Conservation (phyloP, 768 basidiomycete species). For the Kwoniella europaea region DNA sequence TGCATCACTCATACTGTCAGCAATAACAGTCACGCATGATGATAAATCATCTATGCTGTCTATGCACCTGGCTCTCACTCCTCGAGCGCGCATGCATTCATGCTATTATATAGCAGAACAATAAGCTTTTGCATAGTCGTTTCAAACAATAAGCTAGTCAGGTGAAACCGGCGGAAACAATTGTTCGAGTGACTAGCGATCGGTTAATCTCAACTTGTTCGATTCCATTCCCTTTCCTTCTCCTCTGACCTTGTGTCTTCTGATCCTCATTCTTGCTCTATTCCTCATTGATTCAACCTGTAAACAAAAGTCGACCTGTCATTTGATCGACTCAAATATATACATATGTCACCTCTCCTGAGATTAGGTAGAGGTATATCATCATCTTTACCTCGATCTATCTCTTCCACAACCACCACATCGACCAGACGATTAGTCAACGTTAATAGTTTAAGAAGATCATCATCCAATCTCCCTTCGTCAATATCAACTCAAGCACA, state of each 20-base stretch:
- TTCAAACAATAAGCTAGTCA: not conserved
- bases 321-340: not conserved
- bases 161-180: not conserved
- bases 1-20: not conserved
- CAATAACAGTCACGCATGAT: not conserved
- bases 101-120: not conserved
- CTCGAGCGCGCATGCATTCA: not conserved
- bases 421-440: conserved; percentile 2
- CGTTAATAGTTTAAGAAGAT: not conserved
- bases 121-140: not conserved
- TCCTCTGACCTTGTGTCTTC: not conserved
- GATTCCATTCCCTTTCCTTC: not conserved
- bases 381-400: conserved; percentile 9
- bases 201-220: not conserved
- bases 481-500: not conserved
- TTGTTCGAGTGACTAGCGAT: too few relatives aligned
- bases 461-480: not conserved
- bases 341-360: conserved; percentile 10
- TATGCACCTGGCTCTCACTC: not conserved
- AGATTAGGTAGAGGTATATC: conserved; percentile 6
- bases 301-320: not conserved
- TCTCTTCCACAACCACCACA: not conserved
- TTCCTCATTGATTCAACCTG: not conserved
- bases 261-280: conserved; percentile 1
- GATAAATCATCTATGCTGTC: not conserved